Evolutionary conservation across 192 early-diverging fungal species (phyloP), one percentile per base, ranked within the genome.

Genomic region (Umbelopsis isabellina): DNA sequence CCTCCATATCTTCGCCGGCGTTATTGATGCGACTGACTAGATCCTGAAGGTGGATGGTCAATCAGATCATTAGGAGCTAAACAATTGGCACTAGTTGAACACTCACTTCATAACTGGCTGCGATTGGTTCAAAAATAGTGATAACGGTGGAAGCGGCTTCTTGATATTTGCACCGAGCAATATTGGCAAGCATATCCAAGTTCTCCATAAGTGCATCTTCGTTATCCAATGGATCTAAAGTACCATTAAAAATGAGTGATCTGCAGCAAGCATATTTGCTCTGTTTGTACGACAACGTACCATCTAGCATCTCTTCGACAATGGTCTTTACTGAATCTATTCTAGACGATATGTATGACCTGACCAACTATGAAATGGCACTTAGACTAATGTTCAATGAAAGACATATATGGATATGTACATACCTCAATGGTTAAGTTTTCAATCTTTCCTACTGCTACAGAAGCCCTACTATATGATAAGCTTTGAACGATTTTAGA

Each of bases 101-200:
- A 58, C 71, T 66, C 69, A 82, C 81, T 75, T 89, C 78, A 79
- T 89, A 92, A 75, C 88, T 80, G 45, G 67, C 75, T 0, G 88
- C 85, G 70, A 88, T 84, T 16, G 83, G 83, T 49, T 92, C 85
- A 75, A 89, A 84, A 23, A 82, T 64, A 33, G 74, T 71, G 9
- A 83, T 70, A 33, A 92, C 61, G n/a, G 81, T 79, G 0, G 79
- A 75, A 33, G 80, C 82, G 25, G 87, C 85, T 7, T 81, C 73
- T 48, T 82, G 85, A 71, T 95, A 95, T 69, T 88, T 80, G 20
- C 86, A 82, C 2, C 94, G 87, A 16, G 88, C 82, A 50, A 94
- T 80, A 30, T 80, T 83, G 22, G 91, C 87, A 67, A 91, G 79
- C 80, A 89, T 85, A 66, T 90, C 89, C 52, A 95, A 75, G 55